Conservation (phyloP, 2,329 filamentous ascomycete species). For the Aspergillus sp. region DNA sequence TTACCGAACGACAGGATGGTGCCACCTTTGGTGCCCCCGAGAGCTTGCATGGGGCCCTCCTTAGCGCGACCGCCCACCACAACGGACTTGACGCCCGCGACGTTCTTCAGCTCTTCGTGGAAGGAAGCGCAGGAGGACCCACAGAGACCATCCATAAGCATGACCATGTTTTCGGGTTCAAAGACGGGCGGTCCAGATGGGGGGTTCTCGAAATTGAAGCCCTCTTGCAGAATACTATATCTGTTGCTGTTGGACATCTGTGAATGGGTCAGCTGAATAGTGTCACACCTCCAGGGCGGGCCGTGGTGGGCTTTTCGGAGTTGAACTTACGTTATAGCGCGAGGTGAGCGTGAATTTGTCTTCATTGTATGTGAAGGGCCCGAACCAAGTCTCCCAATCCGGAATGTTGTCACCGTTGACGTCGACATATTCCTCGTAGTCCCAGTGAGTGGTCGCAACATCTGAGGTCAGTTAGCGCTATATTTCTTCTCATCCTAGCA, state of each 20-base stretch:
- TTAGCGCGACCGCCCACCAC: conserved; percentile 52
- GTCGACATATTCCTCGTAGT: conserved; percentile 17
- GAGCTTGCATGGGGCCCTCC: conserved; percentile 49
- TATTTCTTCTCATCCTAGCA: no score
- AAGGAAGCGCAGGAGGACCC: conserved; percentile 54
- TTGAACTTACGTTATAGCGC: conserved; percentile 11
- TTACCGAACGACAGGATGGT: conserved; percentile 6
- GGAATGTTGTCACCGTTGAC: conserved; percentile 25
- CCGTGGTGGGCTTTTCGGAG: not conserved
- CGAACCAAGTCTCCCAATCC: conserved; percentile 35
- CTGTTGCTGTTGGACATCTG: conserved; percentile 9
- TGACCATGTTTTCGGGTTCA: conserved; percentile 22
- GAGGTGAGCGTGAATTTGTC: conserved; percentile 13
- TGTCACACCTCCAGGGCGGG: no score
- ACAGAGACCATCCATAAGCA: conserved; percentile 49
- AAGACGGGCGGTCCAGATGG: conserved; percentile 11
- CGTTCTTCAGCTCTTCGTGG: conserved; percentile 45
- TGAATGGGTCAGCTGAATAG: not conserved
- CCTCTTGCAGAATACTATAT: conserved; percentile 10
- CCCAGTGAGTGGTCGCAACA: conserved; percentile 2
- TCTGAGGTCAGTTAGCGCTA: not conserved
- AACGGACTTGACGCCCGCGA: conserved; percentile 46
- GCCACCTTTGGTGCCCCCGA: conserved; percentile 56
- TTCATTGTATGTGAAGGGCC: conserved; percentile 19
- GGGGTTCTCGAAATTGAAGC: conserved; percentile 29